A percentile compares a stretch with the other conserved stretches of the same genome.
Conservation (phyloP, 345 rosid genomes). For the Lepidium sativum region DNA sequence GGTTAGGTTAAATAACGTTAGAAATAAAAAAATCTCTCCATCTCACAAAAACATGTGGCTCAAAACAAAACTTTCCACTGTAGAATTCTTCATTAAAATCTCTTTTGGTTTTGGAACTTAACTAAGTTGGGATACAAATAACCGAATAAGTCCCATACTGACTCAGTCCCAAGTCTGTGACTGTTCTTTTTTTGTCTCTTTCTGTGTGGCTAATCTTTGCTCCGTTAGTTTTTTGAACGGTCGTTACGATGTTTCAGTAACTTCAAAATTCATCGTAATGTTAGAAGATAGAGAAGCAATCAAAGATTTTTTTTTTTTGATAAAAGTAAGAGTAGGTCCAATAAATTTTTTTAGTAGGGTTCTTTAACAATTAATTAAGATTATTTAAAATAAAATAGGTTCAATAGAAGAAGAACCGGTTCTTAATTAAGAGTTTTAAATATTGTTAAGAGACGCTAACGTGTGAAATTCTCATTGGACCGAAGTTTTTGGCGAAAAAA, state of each 20-base stretch:
- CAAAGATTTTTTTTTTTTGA: too few relatives aligned
- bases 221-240: not conserved
- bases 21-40: conserved; percentile 1
- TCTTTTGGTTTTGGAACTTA: conserved; percentile 8
- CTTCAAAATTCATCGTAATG: not conserved
- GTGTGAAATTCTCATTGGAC: too few relatives aligned
- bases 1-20: not conserved
- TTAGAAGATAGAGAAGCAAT: too few relatives aligned
- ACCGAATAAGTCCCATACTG: not conserved
- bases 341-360: too few relatives aligned
- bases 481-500: too few relatives aligned
- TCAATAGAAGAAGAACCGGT: too few relatives aligned
- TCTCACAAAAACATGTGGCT: conserved; percentile 12
- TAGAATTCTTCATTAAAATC: conserved; percentile 2
- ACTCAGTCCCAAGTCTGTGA: conserved; percentile 2
- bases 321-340: too few relatives aligned
- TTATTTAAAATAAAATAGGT: too few relatives aligned
- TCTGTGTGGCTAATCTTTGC: conserved; percentile 14
- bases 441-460: too few relatives aligned
- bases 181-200: not conserved
- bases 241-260: not conserved
- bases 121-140: conserved; percentile 5
- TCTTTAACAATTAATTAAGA: too few relatives aligned
- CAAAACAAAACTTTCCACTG: not conserved
- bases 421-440: too few relatives aligned